Percentiles rank a stretch among this genome's conserved stretches.
These are phyloP conservation scores for Populus tremula DNA, from an alignment of 345 rosid species.

Conservation along the genomic window DNA sequence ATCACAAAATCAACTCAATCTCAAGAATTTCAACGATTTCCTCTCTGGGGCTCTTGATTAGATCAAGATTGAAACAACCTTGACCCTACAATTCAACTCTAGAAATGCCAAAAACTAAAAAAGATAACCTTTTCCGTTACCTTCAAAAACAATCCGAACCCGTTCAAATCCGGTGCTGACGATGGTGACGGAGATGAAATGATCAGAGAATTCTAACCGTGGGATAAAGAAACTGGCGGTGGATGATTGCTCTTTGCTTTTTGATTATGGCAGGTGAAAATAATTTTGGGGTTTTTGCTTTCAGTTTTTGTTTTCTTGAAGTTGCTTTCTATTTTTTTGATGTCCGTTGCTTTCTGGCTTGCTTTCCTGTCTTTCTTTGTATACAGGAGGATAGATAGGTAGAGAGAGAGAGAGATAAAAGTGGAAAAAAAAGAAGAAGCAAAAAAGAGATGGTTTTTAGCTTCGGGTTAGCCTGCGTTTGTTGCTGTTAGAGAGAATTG, in stretches of 20 bases:
- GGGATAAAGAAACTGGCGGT: not conserved
- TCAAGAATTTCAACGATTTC: not conserved
- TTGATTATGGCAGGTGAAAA: not conserved
- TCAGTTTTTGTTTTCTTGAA: not conserved
- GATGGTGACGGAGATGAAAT: not conserved
- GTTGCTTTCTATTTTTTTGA: not conserved
- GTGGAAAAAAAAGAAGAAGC: not conserved
- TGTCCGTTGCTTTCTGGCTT: not conserved
- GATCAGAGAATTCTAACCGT: not conserved
- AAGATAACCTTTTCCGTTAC: not conserved
- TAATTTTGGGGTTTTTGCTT: not conserved
- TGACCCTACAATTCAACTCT: not conserved
- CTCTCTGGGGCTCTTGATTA: not conserved
- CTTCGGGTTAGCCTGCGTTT: not conserved
- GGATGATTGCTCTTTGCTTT: not conserved
- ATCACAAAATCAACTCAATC: slow-evolving; percentile 14
- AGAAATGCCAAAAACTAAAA: not conserved
- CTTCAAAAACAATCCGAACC: not conserved
- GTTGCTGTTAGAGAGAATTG: slow-evolving; percentile 1
- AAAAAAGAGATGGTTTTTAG: too few species aligned
- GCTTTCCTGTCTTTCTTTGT: not conserved
- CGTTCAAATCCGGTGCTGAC: not conserved
- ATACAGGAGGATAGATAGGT: too few species aligned
- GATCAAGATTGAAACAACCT: slow-evolving; percentile 6
- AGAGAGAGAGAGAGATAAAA: not conserved